These are phyloP conservation scores for Boletus rubescentipes DNA, from an alignment of 768 basidiomycete genomes.

Conservation along the genomic window DNA sequence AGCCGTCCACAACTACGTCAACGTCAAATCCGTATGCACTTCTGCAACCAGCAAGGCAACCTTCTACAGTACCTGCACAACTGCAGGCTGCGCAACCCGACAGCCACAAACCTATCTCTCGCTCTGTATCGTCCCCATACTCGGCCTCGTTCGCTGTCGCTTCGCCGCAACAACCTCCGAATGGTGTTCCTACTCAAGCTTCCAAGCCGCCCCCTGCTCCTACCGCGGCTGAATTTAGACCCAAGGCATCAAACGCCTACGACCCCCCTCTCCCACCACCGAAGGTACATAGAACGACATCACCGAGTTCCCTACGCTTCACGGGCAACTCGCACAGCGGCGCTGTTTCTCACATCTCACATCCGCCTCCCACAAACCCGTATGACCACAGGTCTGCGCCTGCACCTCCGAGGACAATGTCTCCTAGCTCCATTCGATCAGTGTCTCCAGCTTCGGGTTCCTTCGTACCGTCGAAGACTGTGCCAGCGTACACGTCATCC, in stretches of 20 bases:
- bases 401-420: slow-evolving; percentile 31
- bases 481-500: slow-evolving; percentile 13
- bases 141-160: slow-evolving; percentile 13
- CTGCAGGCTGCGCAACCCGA: slow-evolving; percentile 34
- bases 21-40: slow-evolving; percentile 24
- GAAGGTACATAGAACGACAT: slow-evolving; percentile 32
- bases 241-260: slow-evolving; percentile 69
- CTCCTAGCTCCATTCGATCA: slow-evolving; percentile 27
- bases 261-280: slow-evolving; percentile 70
- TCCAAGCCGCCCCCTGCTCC: slow-evolving; percentile 36
- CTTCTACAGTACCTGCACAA: slow-evolving; percentile 15
- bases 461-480: slow-evolving; percentile 36
- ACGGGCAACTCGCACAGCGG: slow-evolving; percentile 16
- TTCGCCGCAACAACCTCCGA: slow-evolving; percentile 18
- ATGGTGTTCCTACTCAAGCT: slow-evolving; percentile 26
- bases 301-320: slow-evolving; percentile 27
- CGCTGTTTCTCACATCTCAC: slow-evolving; percentile 6
- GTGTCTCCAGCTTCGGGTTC: slow-evolving; percentile 32
- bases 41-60: slow-evolving; percentile 13
- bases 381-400: slow-evolving; percentile 21
- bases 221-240: slow-evolving; percentile 51
- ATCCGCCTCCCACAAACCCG: slow-evolving; percentile 10
- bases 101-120: slow-evolving; percentile 23
- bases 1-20: slow-evolving; percentile 21
- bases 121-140: slow-evolving; percentile 29